Percentiles rank a stretch among this genome's conserved stretches.
phyloP scores from a whole-genome alignment of 164 flowering plant genomes.

The Echeveria elegans region DNA sequence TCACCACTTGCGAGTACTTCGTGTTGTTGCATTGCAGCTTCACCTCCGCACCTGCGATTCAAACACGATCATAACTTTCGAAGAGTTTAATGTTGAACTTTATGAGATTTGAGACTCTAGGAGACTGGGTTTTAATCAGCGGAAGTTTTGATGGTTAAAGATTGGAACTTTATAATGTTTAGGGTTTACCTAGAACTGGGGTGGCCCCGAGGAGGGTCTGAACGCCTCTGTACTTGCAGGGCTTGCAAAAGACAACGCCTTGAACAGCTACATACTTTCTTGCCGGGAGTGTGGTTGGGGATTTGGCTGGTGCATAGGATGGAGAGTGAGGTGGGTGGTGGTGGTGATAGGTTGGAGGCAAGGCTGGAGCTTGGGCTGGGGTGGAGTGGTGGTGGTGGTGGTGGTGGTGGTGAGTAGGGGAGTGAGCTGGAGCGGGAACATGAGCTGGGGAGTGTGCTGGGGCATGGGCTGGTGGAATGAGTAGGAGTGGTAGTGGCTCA shows the following conservation, averaged over 20 bases:
- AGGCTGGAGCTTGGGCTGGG: not conserved
- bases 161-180: not conserved
- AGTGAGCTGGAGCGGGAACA: not conserved
- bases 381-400: not conserved
- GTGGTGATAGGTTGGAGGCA: not conserved
- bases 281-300: not conserved
- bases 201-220: slow-evolving; percentile 37
- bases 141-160: not conserved
- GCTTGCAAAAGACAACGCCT: slow-evolving; percentile 61
- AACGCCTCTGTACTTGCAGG: slow-evolving; percentile 42
- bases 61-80: not conserved
- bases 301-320: not conserved
- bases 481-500: not conserved
- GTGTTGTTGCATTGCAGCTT: slow-evolving; percentile 48
- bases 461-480: not conserved
- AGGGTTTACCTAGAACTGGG: slow-evolving; percentile 37
- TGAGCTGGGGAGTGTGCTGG: not conserved
- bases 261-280: slow-evolving; percentile 42
- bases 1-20: slow-evolving; percentile 16
- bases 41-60: slow-evolving; percentile 45
- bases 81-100: not conserved
- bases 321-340: not conserved
- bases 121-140: not conserved
- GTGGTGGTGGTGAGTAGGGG: not conserved
- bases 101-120: not conserved